These are phyloP conservation scores for Rhodosporidiobolus odoratus DNA, from an alignment of 768 basidiomycete genomes.

Conservation along the genomic window DNA sequence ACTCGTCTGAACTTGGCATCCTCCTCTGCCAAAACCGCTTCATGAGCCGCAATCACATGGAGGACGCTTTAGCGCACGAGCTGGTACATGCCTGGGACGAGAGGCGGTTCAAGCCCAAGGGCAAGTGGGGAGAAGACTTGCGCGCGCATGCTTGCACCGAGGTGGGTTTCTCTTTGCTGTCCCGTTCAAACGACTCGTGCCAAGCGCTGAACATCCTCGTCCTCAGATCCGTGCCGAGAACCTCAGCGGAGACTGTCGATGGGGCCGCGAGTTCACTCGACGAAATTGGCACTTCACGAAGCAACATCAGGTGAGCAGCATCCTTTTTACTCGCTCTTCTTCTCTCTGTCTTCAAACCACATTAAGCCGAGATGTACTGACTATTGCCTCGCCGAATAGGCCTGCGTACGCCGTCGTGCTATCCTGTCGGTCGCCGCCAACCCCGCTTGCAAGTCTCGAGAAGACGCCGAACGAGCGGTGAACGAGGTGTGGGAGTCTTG, in stretches of 20 bases:
- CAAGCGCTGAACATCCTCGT: background rate
- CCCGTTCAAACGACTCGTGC: no score
- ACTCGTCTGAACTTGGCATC: constrained; percentile 69
- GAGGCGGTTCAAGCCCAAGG: constrained; percentile 69
- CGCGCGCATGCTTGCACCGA: constrained; percentile 95
- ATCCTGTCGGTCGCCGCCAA: constrained; percentile 74
- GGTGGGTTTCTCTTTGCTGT: constrained; percentile 53
- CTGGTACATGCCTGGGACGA: constrained; percentile 94
- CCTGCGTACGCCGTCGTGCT: constrained; percentile 83
- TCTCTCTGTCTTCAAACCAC: background rate
- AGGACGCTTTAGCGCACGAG: constrained; percentile 88
- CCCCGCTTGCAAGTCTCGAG: constrained; percentile 68
- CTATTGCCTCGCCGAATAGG: constrained; percentile 52
- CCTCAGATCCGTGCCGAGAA: constrained; percentile 87
- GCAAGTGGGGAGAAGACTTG: constrained; percentile 75
- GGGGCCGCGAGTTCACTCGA: constrained; percentile 70
- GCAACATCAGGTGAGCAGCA: constrained; percentile 73
- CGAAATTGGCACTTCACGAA: constrained; percentile 77
- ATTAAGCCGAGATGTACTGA: background rate
- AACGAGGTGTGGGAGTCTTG: constrained; percentile 98
- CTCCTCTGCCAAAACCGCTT: constrained; percentile 81
- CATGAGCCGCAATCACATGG: constrained; percentile 76
- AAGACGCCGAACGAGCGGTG: constrained; percentile 76
- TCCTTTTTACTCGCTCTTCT: background rate
- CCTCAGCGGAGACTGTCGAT: constrained; percentile 87